Percentiles rank a stretch among this genome's conserved stretches.
Conservation (phyloP, 371 early-diverging fungal genomes). For the Fennellomyces sp. region DNA sequence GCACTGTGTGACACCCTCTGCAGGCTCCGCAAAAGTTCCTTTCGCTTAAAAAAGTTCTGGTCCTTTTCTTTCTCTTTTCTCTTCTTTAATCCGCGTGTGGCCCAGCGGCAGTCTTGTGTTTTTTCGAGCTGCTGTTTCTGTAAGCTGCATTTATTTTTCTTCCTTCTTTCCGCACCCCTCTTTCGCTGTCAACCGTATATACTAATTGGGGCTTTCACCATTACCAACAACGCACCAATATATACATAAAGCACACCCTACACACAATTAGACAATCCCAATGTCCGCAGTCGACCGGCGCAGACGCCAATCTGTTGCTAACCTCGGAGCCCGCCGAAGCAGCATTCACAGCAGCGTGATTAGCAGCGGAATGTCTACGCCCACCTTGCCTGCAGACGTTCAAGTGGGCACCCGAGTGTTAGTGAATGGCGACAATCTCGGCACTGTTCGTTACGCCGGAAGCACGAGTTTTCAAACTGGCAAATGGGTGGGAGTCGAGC, state of each 20-base stretch:
- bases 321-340: conserved; percentile 16
- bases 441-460: conserved; percentile 71
- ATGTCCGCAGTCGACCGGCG: conserved; percentile 16
- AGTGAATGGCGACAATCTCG: conserved; percentile 63
- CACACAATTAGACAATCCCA: too few relatives aligned
- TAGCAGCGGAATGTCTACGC: background rate
- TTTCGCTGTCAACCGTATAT: too few relatives aligned
- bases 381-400: conserved; percentile 8
- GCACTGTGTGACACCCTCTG: background rate
- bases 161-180: too few relatives aligned
- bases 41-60: background rate
- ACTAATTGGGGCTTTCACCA: too few relatives aligned
- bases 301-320: conserved; percentile 15
- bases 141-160: too few relatives aligned
- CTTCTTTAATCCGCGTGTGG: background rate
- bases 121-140: too few relatives aligned
- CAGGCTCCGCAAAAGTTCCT: background rate
- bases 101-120: too few relatives aligned
- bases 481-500: conserved; percentile 81
- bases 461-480: conserved; percentile 75
- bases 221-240: too few relatives aligned
- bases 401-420: conserved; percentile 55
- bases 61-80: background rate
- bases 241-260: too few relatives aligned
- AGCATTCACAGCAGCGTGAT: conserved; percentile 13